These are phyloP conservation scores for Panaeolus papilionaceus DNA, from an alignment of 768 basidiomycete species.

Conservation along the genomic window DNA sequence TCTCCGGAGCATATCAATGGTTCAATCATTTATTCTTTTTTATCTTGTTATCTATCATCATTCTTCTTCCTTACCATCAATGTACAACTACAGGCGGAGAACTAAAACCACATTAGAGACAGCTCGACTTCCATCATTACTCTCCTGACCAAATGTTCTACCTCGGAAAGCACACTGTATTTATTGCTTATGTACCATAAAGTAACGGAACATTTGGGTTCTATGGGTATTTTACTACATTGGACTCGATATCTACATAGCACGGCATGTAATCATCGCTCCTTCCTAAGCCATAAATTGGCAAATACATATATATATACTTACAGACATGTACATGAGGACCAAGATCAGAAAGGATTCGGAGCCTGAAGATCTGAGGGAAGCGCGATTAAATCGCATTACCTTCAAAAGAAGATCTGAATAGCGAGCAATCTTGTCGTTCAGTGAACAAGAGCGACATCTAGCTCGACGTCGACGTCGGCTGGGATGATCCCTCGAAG, in stretches of 20 bases:
- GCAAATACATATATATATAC: conserved; percentile 6
- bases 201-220: conserved; percentile 3
- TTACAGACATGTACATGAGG: background rate
- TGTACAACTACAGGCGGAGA: conserved; percentile 7
- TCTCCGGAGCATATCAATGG: background rate
- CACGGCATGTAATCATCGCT: background rate
- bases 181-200: conserved; percentile 11
- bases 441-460: background rate
- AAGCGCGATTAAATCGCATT: conserved; percentile 11
- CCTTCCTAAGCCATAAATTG: conserved; percentile 2
- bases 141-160: background rate
- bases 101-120: conserved; percentile 5
- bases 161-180: conserved; percentile 1
- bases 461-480: conserved; percentile 3
- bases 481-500: conserved; percentile 20
- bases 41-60: conserved; percentile 12
- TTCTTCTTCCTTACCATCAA: background rate
- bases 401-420: conserved; percentile 14
- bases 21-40: conserved; percentile 10
- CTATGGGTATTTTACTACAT: conserved; percentile 1
- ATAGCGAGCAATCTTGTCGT: conserved; percentile 13
- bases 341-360: conserved; percentile 5
- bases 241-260: conserved; percentile 3
- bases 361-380: conserved; percentile 13
- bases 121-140: background rate